phyloP scores from a whole-genome alignment of 2,329 filamentous ascomycete genomes.

The Fonsecaea monophora region DNA sequence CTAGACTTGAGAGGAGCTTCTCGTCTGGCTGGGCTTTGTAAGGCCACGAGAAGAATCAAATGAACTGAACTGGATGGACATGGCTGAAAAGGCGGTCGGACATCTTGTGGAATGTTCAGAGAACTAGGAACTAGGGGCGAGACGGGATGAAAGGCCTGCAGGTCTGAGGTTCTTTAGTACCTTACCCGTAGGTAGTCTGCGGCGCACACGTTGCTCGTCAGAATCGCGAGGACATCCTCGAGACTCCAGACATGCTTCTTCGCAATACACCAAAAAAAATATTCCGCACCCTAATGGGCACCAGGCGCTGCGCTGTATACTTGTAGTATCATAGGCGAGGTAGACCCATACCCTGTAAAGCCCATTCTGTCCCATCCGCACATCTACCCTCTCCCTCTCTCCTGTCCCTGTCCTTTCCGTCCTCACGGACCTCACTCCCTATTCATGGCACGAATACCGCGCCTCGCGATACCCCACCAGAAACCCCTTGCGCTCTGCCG shows the following conservation, averaged over 20 bases:
- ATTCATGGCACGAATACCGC: conserved; percentile 42
- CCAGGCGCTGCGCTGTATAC: too few relatives aligned
- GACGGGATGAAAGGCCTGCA: not conserved
- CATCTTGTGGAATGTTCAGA: not conserved
- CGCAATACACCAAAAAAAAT: too few relatives aligned
- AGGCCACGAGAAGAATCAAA: not conserved
- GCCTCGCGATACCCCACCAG: conserved; percentile 47
- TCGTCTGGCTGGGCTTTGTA: not conserved
- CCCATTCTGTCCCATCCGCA: too few relatives aligned
- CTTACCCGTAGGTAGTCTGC: not conserved
- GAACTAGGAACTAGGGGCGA: not conserved
- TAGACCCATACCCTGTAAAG: too few relatives aligned
- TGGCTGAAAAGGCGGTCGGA: not conserved
- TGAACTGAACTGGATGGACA: not conserved
- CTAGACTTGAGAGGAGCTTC: too few relatives aligned
- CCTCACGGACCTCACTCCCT: not conserved
- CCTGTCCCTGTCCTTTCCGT: too few relatives aligned
- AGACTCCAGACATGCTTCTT: too few relatives aligned
- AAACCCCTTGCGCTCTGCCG: not conserved
- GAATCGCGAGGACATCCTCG: too few relatives aligned
- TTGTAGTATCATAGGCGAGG: too few relatives aligned
- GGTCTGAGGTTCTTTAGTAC: not conserved
- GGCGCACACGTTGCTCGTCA: not conserved
- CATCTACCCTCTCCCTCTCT: not conserved
- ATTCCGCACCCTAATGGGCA: too few relatives aligned